Evolutionary conservation across 2,329 filamentous ascomycete genomes (phyloP).

Genomic region (Aspergillus fumigatiaffinis): DNA sequence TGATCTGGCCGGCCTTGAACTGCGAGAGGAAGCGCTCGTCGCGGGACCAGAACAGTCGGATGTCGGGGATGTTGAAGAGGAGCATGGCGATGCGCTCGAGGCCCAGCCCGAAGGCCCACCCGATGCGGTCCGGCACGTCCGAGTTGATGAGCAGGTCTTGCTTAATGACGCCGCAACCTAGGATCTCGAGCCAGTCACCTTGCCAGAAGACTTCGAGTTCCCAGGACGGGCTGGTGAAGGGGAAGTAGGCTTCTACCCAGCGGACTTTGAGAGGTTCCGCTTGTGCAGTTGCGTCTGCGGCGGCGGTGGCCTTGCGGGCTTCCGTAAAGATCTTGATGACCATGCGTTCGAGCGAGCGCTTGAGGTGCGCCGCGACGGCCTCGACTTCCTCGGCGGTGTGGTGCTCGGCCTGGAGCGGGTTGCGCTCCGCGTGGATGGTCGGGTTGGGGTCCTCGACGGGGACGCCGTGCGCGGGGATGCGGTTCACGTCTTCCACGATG

Average conservation of each 20-base stretch:
- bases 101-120: slow-evolving; percentile 94
- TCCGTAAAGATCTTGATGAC: slow-evolving; percentile 83
- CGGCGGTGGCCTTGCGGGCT: slow-evolving; percentile 63
- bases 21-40: slow-evolving; percentile 83
- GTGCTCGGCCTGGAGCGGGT: slow-evolving; percentile 71
- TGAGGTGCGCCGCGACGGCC: slow-evolving; percentile 79
- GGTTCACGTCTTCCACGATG: slow-evolving; percentile 67
- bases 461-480: slow-evolving; percentile 69
- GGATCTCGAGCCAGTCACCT: slow-evolving; percentile 90
- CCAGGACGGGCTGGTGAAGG: slow-evolving; percentile 93
- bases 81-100: slow-evolving; percentile 97
- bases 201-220: slow-evolving; percentile 94
- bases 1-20: slow-evolving; percentile 58
- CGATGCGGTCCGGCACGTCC: slow-evolving; percentile 68
- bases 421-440: slow-evolving; percentile 69
- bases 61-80: slow-evolving; percentile 92
- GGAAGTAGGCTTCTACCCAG: slow-evolving; percentile 97
- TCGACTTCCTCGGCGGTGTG: slow-evolving; percentile 75
- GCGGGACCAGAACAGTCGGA: slow-evolving; percentile 90
- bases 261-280: slow-evolving; percentile 77
- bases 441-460: slow-evolving; percentile 81
- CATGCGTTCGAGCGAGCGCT: slow-evolving; percentile 82
- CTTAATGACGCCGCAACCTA: slow-evolving; percentile 87
- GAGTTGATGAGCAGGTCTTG: slow-evolving; percentile 78
- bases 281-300: slow-evolving; percentile 52